Base-by-base conservation (phyloP, 2,329 filamentous ascomycete genomes). In the Sphaceloma murrayae region DNA sequence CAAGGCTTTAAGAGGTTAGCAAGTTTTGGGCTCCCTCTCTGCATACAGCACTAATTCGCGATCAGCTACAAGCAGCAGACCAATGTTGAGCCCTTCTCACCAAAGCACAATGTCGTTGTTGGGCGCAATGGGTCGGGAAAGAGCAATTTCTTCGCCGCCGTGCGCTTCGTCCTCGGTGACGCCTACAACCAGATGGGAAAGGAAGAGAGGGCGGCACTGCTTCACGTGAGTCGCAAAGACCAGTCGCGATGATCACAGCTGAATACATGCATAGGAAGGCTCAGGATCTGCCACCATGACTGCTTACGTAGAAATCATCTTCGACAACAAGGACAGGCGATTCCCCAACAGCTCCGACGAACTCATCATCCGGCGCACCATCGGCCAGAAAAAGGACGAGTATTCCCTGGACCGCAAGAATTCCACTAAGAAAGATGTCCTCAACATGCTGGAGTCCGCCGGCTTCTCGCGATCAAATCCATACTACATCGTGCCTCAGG, bases 81-180 rank as follows among this genome's bases (percentile, higher is more conserved):
- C 43, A 85, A 95, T 62, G 95, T 96, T 62, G 91, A 98, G 62
- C 89, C 89, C 49, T 98, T 98, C 67, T 96, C 89, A 33, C 82
- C 89, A 43, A 93, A 93, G 58, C 91, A 89, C 58, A 98, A 98
- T 70, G 88, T 98, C 54, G 94, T 98, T 57, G 91, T 98, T 58
- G 91, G 91, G 54, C 89, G 91, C 70, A 98, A 98, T 79, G 91
- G 91, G 53, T 96, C 91, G 2, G 91, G 91, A 59, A 98, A 98
- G 74, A 95, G 87, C 64, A 98, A 98, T 68, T 98, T 98, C 76
- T 98, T 98, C 67, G 89, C 91, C 42, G 91, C 91, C 33, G 95
- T 98, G 65, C 87, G 91, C 47, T 98, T 98, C 67, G 93, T 96
- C 34, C 80, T 98, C 51, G 91, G 88, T 66, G 91, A 98, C 78